These are phyloP conservation scores for Neonectria punicea DNA, from an alignment of 2,329 filamentous ascomycete genomes.

Conservation along the genomic window DNA sequence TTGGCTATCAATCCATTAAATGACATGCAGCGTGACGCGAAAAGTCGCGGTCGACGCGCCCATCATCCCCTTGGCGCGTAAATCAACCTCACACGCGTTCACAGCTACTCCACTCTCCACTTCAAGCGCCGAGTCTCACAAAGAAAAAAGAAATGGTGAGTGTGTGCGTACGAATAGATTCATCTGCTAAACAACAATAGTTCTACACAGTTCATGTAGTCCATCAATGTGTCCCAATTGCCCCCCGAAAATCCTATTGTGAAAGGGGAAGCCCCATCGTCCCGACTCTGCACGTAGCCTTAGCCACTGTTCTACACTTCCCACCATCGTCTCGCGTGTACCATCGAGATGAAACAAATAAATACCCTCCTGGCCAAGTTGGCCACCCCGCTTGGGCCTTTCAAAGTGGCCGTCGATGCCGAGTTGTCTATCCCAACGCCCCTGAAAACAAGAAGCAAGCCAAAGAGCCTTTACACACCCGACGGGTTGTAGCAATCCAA, in stretches of 20 bases:
- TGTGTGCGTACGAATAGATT: slow-evolving; percentile 12
- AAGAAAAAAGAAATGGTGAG: slow-evolving; percentile 19
- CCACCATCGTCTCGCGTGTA: slow-evolving; percentile 1
- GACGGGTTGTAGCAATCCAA: slow-evolving; percentile 29
- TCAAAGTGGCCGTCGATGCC: slow-evolving; percentile 33
- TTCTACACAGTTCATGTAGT: slow-evolving; percentile 23
- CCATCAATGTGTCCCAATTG: slow-evolving; percentile 28
- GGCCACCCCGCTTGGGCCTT: slow-evolving; percentile 24
- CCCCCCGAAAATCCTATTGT: slow-evolving; percentile 30
- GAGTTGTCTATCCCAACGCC: slow-evolving; percentile 42
- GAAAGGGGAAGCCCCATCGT: slow-evolving; percentile 11
- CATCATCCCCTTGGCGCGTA: slow-evolving; percentile 36
- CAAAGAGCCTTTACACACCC: slow-evolving; percentile 35
- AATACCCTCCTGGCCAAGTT: slow-evolving; percentile 10
- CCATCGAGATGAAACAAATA: slow-evolving; percentile 29
- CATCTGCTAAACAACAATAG: slow-evolving; percentile 13
- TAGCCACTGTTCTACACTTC: slow-evolving; percentile 26
- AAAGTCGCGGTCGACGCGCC: slow-evolving; percentile 37
- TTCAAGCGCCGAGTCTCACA: slow-evolving; percentile 11
- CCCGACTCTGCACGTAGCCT: slow-evolving; percentile 12
- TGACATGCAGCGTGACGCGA: slow-evolving; percentile 34
- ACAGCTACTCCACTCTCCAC: slow-evolving; percentile 14
- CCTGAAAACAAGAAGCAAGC: slow-evolving; percentile 30
- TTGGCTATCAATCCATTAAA: slow-evolving; percentile 33
- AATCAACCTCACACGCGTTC: slow-evolving; percentile 38